Evolutionary conservation across 1,284 basidiomycete genomes (phyloP).

Genomic region (Ganoderma boninense): DNA sequence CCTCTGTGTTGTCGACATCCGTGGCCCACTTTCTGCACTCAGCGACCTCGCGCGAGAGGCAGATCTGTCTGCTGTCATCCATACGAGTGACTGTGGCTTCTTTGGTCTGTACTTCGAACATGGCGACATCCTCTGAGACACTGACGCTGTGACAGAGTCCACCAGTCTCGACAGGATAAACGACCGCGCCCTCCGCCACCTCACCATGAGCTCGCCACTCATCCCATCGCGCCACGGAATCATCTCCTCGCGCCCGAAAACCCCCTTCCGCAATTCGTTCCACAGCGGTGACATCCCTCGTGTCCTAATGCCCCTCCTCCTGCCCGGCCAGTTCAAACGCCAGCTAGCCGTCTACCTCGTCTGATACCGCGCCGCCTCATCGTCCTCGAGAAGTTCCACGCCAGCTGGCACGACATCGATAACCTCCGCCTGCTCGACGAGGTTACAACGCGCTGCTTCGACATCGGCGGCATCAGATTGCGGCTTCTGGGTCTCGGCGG

Average conservation of each 20-base stretch:
- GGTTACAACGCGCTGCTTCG: constrained; percentile 89
- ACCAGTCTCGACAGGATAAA: constrained; percentile 89
- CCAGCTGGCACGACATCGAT: constrained; percentile 82
- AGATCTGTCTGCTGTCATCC: constrained; percentile 94
- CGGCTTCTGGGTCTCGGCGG: constrained; percentile 95
- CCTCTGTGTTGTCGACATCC: constrained; percentile 96
- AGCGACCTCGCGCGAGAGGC: constrained; percentile 92
- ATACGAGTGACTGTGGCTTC: constrained; percentile 99
- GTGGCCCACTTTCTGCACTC: constrained; percentile 86
- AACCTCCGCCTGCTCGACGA: constrained; percentile 95
- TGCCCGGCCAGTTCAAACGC: constrained; percentile 89
- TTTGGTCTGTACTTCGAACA: constrained; percentile 66
- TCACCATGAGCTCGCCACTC: constrained; percentile 97
- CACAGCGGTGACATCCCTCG: constrained; percentile 72
- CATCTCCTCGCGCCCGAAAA: constrained; percentile 80
- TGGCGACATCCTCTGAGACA: not conserved
- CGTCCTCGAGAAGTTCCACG: constrained; percentile 92
- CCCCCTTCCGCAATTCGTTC: constrained; percentile 68
- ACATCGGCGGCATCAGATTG: constrained; percentile 93
- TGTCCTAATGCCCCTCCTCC: constrained; percentile 94
- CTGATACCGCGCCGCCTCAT: constrained; percentile 96
- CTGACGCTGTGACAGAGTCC: constrained; percentile 58
- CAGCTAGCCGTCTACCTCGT: constrained; percentile 95
- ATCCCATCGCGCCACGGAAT: constrained; percentile 85
- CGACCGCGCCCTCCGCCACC: constrained; percentile 94